A percentile compares a stretch with the other conserved stretches of the same genome.
These are phyloP conservation scores for Yarrowia alimentaria DNA, from an alignment of 805 yeast species.

Conservation along the genomic window DNA sequence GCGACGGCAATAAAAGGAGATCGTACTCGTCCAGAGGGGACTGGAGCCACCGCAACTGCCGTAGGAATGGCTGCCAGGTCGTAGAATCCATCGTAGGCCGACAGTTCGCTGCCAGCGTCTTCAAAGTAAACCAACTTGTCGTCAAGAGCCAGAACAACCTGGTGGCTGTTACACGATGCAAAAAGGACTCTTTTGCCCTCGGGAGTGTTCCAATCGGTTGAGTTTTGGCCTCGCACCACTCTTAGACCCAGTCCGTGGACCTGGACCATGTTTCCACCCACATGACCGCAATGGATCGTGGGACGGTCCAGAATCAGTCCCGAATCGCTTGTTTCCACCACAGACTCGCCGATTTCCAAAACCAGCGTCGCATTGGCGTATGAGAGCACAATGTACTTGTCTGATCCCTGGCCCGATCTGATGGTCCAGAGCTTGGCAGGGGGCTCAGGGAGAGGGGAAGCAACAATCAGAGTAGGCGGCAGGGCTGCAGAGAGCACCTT, in stretches of 20 bases:
- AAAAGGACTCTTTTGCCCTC: constrained; percentile 61
- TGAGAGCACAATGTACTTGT: constrained; percentile 61
- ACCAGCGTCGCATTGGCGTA: constrained; percentile 67
- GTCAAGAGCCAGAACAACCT: constrained; percentile 68
- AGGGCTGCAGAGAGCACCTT: constrained; percentile 37
- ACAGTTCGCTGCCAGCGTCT: constrained; percentile 60
- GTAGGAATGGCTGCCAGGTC: constrained; percentile 48
- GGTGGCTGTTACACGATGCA: constrained; percentile 65
- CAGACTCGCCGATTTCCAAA: constrained; percentile 73
- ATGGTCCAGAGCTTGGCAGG: constrained; percentile 68
- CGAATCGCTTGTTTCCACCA: constrained; percentile 69
- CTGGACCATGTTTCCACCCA: constrained; percentile 67
- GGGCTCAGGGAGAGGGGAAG: constrained; percentile 69
- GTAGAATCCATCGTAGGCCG: constrained; percentile 64
- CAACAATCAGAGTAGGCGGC: constrained; percentile 55
- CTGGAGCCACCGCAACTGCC: constrained; percentile 51
- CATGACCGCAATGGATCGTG: constrained; percentile 67
- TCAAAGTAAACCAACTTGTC: constrained; percentile 81
- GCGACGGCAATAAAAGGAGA: constrained; percentile 68
- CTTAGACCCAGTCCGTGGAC: constrained; percentile 68
- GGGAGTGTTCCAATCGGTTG: constrained; percentile 80
- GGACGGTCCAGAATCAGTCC: constrained; percentile 55
- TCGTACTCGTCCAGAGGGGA: constrained; percentile 48
- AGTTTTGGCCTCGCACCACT: constrained; percentile 47
- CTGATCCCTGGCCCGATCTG: constrained; percentile 46